Base-by-base conservation (phyloP, 768 basidiomycete genomes). In the Epithele typhae region DNA sequence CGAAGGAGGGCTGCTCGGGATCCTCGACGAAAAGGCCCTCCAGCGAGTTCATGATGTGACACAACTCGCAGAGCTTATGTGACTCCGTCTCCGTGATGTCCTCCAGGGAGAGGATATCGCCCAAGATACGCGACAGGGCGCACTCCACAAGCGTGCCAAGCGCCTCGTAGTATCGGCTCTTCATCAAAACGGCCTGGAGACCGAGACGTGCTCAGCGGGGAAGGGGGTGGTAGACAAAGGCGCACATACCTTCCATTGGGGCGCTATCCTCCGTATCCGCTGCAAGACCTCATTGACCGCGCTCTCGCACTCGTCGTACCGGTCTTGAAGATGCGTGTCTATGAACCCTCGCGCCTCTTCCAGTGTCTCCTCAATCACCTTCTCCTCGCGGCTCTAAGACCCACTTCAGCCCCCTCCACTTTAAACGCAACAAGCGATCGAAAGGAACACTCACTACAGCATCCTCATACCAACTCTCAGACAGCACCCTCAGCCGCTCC, bases 11-110 rank as follows among this genome's bases (percentile, higher is more conserved):
- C 78, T 87, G 53, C 19, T 72, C 73, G 8, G 73, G 72, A 56
- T 81, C 76, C 47, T 85, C 81, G 22, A 81, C 74, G 58, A 94
- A 96, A 19, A 93, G 62, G 3, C 81, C 85, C 59, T 96, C 93
- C 37, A 95, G 63, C 4, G 86, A 77, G 46, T 82, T 78, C 42
- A 96, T 63, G 24, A 91, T 82, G 40, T 80, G 76, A 64, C 91
- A 90, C 2, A 95, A 73, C 60, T 93, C 90, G 56, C 84, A 84
- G 37, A 96, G 67, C 40, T 81, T 74, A 54, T 87, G 84, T 1
- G 92, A 94, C 57, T 96, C 94, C 8, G 82, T 70, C 55, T 88
- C 92, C 0, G 93, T 82, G 51, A 97, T 96, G 63, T 97, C 94
- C 5, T 78, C 73, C 37, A 96, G 68, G 0, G 78, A 78, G 27